Evolutionary conservation across 2,329 filamentous ascomycete genomes (phyloP).

Genomic region (Berkeleyomyces rouxiae): DNA sequence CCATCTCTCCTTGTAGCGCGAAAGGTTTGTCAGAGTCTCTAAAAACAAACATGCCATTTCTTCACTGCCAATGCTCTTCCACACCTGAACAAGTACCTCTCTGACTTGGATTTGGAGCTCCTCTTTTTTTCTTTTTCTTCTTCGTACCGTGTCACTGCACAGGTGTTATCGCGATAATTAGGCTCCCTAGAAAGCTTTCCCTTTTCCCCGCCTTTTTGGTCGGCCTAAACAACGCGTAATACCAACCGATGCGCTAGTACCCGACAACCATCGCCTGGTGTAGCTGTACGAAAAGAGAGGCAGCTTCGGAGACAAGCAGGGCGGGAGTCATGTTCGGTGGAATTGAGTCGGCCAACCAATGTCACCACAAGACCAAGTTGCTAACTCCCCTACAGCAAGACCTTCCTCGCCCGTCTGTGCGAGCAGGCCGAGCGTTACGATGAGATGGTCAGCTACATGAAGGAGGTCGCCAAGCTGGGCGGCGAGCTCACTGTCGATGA

Average conservation of each 20-base stretch:
- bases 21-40: slow-evolving; percentile 11
- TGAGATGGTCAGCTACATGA: slow-evolving; percentile 99
- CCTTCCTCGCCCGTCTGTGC: slow-evolving; percentile 97
- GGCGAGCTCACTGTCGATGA: slow-evolving; percentile 84
- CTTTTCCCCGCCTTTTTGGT: slow-evolving; percentile 5
- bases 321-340: background rate
- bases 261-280: background rate
- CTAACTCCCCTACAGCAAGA: slow-evolving; percentile 55
- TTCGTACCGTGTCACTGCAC: background rate
- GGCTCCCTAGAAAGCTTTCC: slow-evolving; percentile 4
- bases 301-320: background rate
- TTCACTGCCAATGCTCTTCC: slow-evolving; percentile 3
- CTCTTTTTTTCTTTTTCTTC: background rate
- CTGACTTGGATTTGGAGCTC: background rate
- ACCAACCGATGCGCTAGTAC: background rate
- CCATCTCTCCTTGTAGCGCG: slow-evolving; percentile 4
- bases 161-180: slow-evolving; percentile 3
- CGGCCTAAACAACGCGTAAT: background rate
- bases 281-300: background rate
- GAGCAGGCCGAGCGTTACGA: slow-evolving; percentile 99
- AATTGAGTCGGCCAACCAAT: background rate
- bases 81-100: background rate
- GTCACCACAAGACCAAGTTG: background rate
- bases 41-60: background rate
- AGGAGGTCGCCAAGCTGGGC: slow-evolving; percentile 88